Base-by-base conservation (phyloP, 2,329 filamentous ascomycete species). In the Penicillium hordei region DNA sequence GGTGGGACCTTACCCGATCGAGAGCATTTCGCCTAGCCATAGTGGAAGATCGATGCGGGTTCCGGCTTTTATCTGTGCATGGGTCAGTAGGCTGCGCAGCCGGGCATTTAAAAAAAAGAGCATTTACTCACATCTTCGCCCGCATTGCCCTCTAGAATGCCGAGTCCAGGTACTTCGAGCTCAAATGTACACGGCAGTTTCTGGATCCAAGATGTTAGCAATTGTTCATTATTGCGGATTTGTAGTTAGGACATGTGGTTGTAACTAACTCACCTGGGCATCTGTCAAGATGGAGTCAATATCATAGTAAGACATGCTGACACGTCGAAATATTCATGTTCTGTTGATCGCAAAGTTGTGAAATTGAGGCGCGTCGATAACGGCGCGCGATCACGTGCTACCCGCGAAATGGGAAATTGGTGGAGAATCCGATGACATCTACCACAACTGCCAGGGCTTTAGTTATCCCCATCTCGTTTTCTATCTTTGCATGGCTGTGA, bases 181-280 rank as follows among this genome's bases (percentile, higher is more conserved):
- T 96, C 90, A 77, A 97, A 97, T 51, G 90, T 95, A 79, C 93
- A 96, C 40, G 94, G 93, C 33, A 97, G 86, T 89, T 97, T 97
- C 87, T 96, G 59, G 60, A 38, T 23, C 5, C 25, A 50, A 49
- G 17, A 34, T 45, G 54, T 71, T 58, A 68, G 63, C 23, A 21
- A 21, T n/a, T 17, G 29, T 19, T 15, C 17, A 27, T 15, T 25
- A 15, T n/a, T 49, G 19, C 21, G 23, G 23, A 27, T 48, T 45
- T 19, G 39, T 12, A 3, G 27, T n/a, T 17, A 31, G 3, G 13
- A 21, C 25, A 12, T 3, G 7, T 52, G 7, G 7, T 46, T 8
- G 13, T 7, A 21, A 15, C 27, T 27, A 15, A 61, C 64, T 40
- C 63, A 76, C 76, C 66, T 78, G 75, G 5, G 76, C 74, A 64